Evolutionary conservation across 2,329 filamentous ascomycete species (phyloP).

Genomic region (Chaetomium sp.): DNA sequence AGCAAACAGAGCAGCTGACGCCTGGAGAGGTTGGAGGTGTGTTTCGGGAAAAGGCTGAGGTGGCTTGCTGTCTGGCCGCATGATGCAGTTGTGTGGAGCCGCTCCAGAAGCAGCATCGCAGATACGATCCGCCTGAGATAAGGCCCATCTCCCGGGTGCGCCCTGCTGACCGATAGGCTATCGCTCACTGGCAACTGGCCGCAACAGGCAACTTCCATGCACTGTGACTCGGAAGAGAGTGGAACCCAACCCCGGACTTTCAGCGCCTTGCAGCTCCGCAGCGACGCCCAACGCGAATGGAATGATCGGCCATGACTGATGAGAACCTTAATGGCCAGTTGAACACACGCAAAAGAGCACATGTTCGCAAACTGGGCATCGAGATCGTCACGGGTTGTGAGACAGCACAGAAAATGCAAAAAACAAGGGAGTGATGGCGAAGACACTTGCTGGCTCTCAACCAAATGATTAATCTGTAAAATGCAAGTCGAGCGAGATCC

Average conservation of each 20-base stretch:
- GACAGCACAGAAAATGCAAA: not conserved
- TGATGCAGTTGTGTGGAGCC: conserved; percentile 9
- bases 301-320: not conserved
- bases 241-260: conserved; percentile 2
- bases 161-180: conserved; percentile 16
- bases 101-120: not conserved
- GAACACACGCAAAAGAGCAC: not conserved
- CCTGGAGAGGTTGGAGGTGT: too few species aligned
- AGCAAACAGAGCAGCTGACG: too few species aligned
- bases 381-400: not conserved
- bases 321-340: conserved; percentile 3
- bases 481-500: not conserved
- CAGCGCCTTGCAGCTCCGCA: conserved; percentile 4
- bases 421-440: not conserved
- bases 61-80: conserved; percentile 2
- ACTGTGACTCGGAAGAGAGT: not conserved
- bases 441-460: not conserved
- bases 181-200: not conserved
- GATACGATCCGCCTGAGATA: not conserved
- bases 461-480: not conserved
- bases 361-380: not conserved
- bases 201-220: not conserved
- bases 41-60: conserved; percentile 10
- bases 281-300: not conserved
- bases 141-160: not conserved